A percentile compares a stretch with the other conserved stretches of the same genome.
phyloP scores from a whole-genome alignment of 2,329 filamentous ascomycete genomes.

The Endoconidiophora laricicola region DNA sequence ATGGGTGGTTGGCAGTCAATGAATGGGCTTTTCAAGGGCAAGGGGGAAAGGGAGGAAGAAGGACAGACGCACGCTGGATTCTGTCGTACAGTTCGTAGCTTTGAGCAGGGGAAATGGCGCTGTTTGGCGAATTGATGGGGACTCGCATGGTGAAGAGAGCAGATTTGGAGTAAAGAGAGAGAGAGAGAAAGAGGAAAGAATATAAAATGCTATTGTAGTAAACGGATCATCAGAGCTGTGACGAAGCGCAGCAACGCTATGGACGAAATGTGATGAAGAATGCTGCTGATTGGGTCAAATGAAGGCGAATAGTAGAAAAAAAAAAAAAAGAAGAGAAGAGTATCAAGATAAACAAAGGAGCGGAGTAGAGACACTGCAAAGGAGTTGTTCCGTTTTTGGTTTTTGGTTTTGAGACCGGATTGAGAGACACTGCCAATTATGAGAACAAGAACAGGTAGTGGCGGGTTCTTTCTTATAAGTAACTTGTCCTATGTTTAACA shows the following conservation, averaged over 20 bases:
- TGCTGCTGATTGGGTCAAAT: too few species aligned
- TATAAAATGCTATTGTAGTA: background rate
- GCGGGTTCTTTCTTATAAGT: too few species aligned
- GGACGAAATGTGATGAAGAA: background rate
- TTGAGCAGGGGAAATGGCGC: too few species aligned
- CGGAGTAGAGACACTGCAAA: background rate
- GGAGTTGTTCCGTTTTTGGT: too few species aligned
- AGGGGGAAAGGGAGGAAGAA: too few species aligned
- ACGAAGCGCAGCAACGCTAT: background rate
- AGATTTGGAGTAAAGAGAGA: background rate
- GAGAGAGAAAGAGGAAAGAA: background rate
- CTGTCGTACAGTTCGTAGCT: too few species aligned
- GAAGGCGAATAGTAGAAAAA: background rate
- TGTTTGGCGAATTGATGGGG: too few species aligned
- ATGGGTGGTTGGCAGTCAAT: too few species aligned
- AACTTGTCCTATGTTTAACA: too few species aligned
- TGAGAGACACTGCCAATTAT: slow-evolving; percentile 4
- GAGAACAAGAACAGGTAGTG: background rate
- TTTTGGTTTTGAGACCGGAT: background rate
- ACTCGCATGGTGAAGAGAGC: background rate
- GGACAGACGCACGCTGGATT: too few species aligned
- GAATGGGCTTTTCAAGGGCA: too few species aligned
- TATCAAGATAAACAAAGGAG: background rate
- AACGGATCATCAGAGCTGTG: background rate
- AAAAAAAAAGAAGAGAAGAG: slow-evolving; percentile 1